A percentile compares a stretch with the other conserved stretches of the same genome.
phyloP scores from a whole-genome alignment of 2,329 filamentous ascomycete genomes.

The Coleophoma cylindrospora region DNA sequence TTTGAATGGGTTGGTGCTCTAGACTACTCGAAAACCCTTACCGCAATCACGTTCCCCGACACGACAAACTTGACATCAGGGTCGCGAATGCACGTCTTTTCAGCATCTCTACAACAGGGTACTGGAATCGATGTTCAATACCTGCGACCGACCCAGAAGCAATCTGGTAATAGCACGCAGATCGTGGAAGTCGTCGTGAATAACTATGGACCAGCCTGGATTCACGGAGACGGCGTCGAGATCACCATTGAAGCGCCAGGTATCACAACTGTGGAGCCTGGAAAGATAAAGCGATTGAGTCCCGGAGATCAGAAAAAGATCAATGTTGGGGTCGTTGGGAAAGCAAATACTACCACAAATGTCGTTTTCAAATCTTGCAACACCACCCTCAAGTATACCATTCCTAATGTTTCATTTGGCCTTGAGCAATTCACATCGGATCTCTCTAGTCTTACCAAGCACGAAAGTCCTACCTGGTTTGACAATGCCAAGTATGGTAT shows the following conservation, averaged over 20 bases:
- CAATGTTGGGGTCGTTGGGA: constrained; percentile 30
- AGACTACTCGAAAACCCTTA: constrained; percentile 31
- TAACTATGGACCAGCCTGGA: constrained; percentile 31
- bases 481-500: constrained; percentile 52
- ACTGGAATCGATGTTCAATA: constrained; percentile 30
- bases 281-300: constrained; percentile 33
- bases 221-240: constrained; percentile 25
- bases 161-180: constrained; percentile 29
- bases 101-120: constrained; percentile 34
- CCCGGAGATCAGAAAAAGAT: constrained; percentile 38
- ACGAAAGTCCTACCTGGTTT: constrained; percentile 48
- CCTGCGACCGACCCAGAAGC: constrained; percentile 38
- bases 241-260: constrained; percentile 27
- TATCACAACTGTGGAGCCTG: constrained; percentile 38
- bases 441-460: constrained; percentile 29
- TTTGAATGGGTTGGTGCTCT: constrained; percentile 38
- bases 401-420: constrained; percentile 26
- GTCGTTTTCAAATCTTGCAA: constrained; percentile 14
- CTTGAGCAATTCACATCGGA: constrained; percentile 31
- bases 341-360: constrained; percentile 15
- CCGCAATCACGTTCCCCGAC: constrained; percentile 34
- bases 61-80: constrained; percentile 27
- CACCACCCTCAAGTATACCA: constrained; percentile 8
- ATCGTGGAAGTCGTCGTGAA: constrained; percentile 35
- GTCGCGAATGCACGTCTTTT: constrained; percentile 36